Conservation (phyloP, 2,329 filamentous ascomycete species). For the Cladobotryum mycophilum region DNA sequence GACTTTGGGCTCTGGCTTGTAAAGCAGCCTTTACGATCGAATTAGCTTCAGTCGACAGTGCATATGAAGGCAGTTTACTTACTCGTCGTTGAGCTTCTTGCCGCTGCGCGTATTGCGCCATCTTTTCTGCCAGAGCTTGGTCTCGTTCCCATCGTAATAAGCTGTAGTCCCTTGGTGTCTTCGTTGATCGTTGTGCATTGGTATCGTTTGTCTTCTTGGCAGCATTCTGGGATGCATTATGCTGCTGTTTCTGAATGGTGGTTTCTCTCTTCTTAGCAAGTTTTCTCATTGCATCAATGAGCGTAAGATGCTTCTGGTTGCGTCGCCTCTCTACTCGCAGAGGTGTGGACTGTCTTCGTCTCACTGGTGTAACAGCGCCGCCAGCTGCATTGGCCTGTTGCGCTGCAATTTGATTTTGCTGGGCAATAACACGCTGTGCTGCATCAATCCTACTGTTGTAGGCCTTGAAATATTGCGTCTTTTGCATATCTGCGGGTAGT, state of each 20-base stretch:
- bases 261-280: conserved; percentile 90
- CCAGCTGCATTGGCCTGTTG: conserved; percentile 44
- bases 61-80: conserved; percentile 24
- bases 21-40: conserved; percentile 31
- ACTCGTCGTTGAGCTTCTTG: conserved; percentile 55
- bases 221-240: conserved; percentile 69
- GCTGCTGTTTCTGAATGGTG: conserved; percentile 77
- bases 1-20: conserved; percentile 41
- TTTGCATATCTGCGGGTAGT: conserved; percentile 85
- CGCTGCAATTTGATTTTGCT: conserved; percentile 45
- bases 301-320: conserved; percentile 76
- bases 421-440: conserved; percentile 49
- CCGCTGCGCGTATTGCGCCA: conserved; percentile 50
- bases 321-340: conserved; percentile 80
- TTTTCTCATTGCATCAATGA: conserved; percentile 94
- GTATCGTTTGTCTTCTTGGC: conserved; percentile 74
- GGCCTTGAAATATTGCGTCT: conserved; percentile 87
- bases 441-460: conserved; percentile 56
- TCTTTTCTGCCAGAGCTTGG: conserved; percentile 55
- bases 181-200: conserved; percentile 45
- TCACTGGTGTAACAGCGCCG: conserved; percentile 33
- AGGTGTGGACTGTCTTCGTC: conserved; percentile 69
- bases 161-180: conserved; percentile 88
- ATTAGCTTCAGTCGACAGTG: conserved; percentile 21
- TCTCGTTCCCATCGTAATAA: conserved; percentile 83